Conservation (phyloP, 2,329 filamentous ascomycete species). For the Grosmannia serpens region DNA sequence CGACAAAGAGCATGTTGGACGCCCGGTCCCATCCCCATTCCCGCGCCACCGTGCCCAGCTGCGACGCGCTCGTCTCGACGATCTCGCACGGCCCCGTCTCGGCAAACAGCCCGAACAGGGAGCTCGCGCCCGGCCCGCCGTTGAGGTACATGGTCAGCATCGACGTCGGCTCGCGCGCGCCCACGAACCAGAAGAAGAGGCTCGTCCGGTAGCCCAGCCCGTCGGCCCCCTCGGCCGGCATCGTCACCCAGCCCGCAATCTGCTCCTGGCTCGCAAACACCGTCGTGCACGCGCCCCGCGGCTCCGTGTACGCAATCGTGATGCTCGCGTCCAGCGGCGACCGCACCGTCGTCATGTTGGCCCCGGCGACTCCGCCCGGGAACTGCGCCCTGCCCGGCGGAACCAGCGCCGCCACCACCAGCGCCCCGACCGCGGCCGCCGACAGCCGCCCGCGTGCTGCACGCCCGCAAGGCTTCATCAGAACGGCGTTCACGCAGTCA, state of each 20-base stretch:
- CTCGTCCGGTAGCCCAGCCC: conserved; percentile 35
- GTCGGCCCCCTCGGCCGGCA: conserved; percentile 33
- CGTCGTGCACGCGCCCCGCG: conserved; percentile 50
- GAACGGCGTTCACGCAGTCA: no score
- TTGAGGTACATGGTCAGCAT: conserved; percentile 51
- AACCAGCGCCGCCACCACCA: background rate
- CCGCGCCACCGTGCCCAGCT: conserved; percentile 43
- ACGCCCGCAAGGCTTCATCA: no score
- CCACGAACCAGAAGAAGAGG: conserved; percentile 40
- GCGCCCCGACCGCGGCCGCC: no score
- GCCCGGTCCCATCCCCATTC: conserved; percentile 55
- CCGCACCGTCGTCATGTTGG: conserved; percentile 41
- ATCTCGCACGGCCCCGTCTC: conserved; percentile 46
- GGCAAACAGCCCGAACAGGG: conserved; percentile 51
- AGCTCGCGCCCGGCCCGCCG: conserved; percentile 54
- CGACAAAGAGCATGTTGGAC: conserved; percentile 45
- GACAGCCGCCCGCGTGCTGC: no score
- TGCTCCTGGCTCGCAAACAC: conserved; percentile 55
- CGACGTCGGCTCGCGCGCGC: conserved; percentile 29
- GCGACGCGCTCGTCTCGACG: conserved; percentile 32
- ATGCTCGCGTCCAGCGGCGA: conserved; percentile 54
- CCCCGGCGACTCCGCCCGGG: conserved; percentile 9
- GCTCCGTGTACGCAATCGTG: conserved; percentile 55
- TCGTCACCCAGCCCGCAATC: conserved; percentile 56
- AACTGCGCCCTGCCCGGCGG: conserved; percentile 20